Evolutionary conservation across 2,329 filamentous ascomycete species (phyloP).

Genomic region (Ascomycota sp.): DNA sequence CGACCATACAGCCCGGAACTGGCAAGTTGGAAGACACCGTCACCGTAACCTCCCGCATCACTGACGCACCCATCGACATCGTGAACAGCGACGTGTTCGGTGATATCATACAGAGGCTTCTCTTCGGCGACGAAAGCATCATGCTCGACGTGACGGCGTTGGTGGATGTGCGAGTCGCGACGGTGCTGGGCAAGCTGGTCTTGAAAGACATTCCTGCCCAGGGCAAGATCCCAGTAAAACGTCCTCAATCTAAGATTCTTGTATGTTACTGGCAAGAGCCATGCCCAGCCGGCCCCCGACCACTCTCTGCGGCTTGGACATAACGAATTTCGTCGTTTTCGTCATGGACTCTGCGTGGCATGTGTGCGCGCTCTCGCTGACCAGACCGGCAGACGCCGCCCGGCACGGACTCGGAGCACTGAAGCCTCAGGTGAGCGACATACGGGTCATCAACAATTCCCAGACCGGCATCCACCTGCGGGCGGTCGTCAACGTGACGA

Average conservation of each 20-base stretch:
- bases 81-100: slow-evolving; percentile 60
- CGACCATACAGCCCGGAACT: slow-evolving; percentile 37
- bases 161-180: slow-evolving; percentile 65
- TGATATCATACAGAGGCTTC: slow-evolving; percentile 55
- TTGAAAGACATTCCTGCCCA: slow-evolving; percentile 68
- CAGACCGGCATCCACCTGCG: slow-evolving; percentile 46
- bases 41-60: slow-evolving; percentile 51
- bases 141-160: slow-evolving; percentile 51
- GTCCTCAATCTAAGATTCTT: slow-evolving; percentile 26
- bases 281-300: no score
- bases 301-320: no score
- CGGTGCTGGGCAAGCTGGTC: slow-evolving; percentile 57
- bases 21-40: slow-evolving; percentile 35
- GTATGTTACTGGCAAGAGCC: slow-evolving; percentile 3
- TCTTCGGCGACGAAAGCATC: slow-evolving; percentile 53
- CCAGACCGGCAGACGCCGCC: slow-evolving; percentile 27
- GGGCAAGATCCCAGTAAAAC: slow-evolving; percentile 75
- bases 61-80: slow-evolving; percentile 61
- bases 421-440: slow-evolving; percentile 42
- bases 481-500: slow-evolving; percentile 61
- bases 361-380: not conserved
- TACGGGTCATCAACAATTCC: slow-evolving; percentile 53
- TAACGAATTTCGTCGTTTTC: no score
- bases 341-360: no score
- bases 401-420: slow-evolving; percentile 25